These are phyloP conservation scores for Eimeria sp. DNA, from an alignment of 169 alveolate species.

Conservation along the genomic window DNA sequence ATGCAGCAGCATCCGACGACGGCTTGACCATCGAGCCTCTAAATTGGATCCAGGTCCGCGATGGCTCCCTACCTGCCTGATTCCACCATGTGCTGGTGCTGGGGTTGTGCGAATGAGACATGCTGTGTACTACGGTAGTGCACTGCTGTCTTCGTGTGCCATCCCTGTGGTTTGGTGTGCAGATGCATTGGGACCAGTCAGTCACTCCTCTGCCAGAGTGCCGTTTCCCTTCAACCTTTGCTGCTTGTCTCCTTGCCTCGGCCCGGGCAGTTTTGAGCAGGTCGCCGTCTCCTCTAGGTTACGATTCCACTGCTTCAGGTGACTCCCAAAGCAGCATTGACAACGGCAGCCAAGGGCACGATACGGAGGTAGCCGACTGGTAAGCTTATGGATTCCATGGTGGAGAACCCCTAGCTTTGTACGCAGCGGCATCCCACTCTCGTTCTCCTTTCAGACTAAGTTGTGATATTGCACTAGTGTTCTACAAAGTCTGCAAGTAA, in stretches of 20 bases:
- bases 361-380: background rate
- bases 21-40: constrained; percentile 32
- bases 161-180: background rate
- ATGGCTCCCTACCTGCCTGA: background rate
- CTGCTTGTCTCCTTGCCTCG: constrained; percentile 75
- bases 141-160: background rate
- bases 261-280: constrained; percentile 48
- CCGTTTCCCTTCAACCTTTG: constrained; percentile 75
- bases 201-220: constrained; percentile 68
- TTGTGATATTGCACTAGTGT: background rate
- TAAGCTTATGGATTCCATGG: background rate
- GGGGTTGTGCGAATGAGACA: no score
- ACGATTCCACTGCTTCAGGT: constrained; percentile 33
- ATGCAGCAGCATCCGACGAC: background rate
- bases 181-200: constrained; percentile 81
- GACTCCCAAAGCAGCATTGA: constrained; percentile 42
- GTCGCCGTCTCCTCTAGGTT: background rate
- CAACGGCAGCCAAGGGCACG: constrained; percentile 21
- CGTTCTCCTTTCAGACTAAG: background rate
- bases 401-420: background rate
- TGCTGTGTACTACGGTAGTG: no score
- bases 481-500: background rate
- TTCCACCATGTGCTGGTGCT: no score
- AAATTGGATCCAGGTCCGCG: constrained; percentile 9
- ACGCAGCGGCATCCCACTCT: background rate